Percentiles rank a stretch among this genome's conserved stretches.
Evolutionary conservation across 2,329 filamentous ascomycete species (phyloP).

Genomic region (Hypoxylon sp.): DNA sequence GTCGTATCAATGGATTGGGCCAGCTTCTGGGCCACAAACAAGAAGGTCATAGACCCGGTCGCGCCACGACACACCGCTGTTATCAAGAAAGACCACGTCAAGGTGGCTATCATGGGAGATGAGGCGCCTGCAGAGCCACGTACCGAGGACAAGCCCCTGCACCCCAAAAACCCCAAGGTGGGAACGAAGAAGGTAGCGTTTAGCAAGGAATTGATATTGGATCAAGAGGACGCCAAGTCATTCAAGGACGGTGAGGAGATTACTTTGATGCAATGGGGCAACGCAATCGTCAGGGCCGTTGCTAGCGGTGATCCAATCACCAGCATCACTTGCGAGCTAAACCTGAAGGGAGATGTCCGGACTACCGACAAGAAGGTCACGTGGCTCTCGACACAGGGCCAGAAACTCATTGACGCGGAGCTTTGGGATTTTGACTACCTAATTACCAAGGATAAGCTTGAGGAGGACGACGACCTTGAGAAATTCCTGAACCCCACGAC

Average conservation of each 20-base stretch:
- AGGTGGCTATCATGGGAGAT: slow-evolving; percentile 76
- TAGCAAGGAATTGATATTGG: slow-evolving; percentile 81
- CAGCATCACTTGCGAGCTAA: slow-evolving; percentile 83
- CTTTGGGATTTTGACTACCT: slow-evolving; percentile 96
- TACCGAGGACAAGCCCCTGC: slow-evolving; percentile 84
- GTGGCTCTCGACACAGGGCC: slow-evolving; percentile 84
- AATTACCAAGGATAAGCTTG: slow-evolving; percentile 93
- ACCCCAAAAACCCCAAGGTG: slow-evolving; percentile 88
- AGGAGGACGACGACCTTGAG: slow-evolving; percentile 88
- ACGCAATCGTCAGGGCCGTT: slow-evolving; percentile 82
- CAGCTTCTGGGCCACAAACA: slow-evolving; percentile 80
- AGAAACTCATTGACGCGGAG: slow-evolving; percentile 84
- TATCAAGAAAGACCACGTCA: slow-evolving; percentile 78
- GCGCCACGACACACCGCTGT: slow-evolving; percentile 82
- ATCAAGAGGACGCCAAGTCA: slow-evolving; percentile 86
- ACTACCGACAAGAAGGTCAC: slow-evolving; percentile 97
- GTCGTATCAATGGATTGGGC: slow-evolving; percentile 89
- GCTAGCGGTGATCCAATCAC: slow-evolving; percentile 73
- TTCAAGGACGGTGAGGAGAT: slow-evolving; percentile 92
- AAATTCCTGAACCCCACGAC: slow-evolving; percentile 85
- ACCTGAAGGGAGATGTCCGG: slow-evolving; percentile 93
- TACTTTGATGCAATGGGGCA: slow-evolving; percentile 97
- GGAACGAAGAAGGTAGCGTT: slow-evolving; percentile 89
- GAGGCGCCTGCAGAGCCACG: slow-evolving; percentile 75
- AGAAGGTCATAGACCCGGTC: slow-evolving; percentile 85